These are phyloP conservation scores for Alternaria sp. DNA, from an alignment of 2,329 filamentous ascomycete genomes.

Conservation along the genomic window DNA sequence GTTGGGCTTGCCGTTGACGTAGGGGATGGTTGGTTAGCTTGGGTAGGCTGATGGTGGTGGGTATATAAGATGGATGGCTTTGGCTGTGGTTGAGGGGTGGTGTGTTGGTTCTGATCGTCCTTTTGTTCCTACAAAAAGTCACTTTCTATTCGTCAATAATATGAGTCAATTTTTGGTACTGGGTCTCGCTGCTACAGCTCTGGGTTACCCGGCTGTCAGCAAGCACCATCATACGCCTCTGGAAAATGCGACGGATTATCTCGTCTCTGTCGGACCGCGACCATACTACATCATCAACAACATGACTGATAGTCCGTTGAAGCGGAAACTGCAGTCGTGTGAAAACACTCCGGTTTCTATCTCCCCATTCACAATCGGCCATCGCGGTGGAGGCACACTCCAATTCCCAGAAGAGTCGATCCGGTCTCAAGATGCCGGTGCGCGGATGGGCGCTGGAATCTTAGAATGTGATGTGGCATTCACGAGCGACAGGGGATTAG, in stretches of 20 bases:
- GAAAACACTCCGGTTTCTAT: constrained; percentile 60
- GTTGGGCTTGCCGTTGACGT: neutral
- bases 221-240: constrained; percentile 13
- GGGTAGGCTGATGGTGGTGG: neutral
- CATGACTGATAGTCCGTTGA: constrained; percentile 67
- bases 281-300: constrained; percentile 70
- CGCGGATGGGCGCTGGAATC: constrained; percentile 71
- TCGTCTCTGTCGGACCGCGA: constrained; percentile 66
- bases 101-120: neutral
- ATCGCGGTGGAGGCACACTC: constrained; percentile 63
- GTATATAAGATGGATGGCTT: neutral
- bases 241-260: constrained; percentile 5
- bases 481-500: constrained; percentile 69
- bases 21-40: neutral
- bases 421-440: constrained; percentile 66
- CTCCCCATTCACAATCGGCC: constrained; percentile 65
- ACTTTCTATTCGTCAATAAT: accelerated
- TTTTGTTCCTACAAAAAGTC: neutral
- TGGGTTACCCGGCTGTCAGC: constrained; percentile 16
- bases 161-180: constrained; percentile 1
- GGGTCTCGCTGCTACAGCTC: constrained; percentile 14
- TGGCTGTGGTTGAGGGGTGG: neutral
- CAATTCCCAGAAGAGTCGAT: constrained; percentile 70
- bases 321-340: constrained; percentile 66
- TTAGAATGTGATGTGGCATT: constrained; percentile 73